Base-by-base conservation (phyloP, 805 yeast species). In the Nakazawaea wickerhamii region DNA sequence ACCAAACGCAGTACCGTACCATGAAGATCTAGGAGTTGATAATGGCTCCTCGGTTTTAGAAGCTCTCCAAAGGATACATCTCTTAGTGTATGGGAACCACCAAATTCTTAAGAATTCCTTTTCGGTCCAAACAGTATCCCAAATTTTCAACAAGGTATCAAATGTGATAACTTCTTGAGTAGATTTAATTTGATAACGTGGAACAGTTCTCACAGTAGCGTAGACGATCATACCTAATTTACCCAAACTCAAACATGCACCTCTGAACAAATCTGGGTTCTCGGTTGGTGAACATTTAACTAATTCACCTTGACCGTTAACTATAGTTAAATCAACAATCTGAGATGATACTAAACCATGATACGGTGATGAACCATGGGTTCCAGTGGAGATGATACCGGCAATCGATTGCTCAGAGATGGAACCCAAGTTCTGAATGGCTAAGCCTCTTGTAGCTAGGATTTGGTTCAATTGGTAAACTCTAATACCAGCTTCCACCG, bases 81-180 rank as follows among this genome's bases (percentile, higher is more conserved):
- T 83, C 40, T 78, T 76, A 14, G 93, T 72, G 61, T 91, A 93
- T 1, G 99, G 98, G 62, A 84, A 93, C 98, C 98, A 93, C 97
- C 98, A 91, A 38, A 89, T 77, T 50, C 98, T 77, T 36, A 89
- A 83, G 56, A 79, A 91, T 64, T 91, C 99, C n/a, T 88, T 74
- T 36, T 87, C 79, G 3, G 85, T 77, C 95, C 97, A 91, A 35
- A 91, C 62, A 11, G 70, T 68, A 50, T 84, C 87, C 88, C 95
- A 88, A 47, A 77, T 69, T 11, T 68, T 65, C 51, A 91, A 62
- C 19, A 91, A 64, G 5, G 87, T 77, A 19, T 83, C 84, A 55
- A 91, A 88, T 21, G 78, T 67, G 53, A 91, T 80, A 28, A 89
- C 82, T 61, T 88, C 95, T 58, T 87, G 93, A 38, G 76, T 71